Conservation (phyloP, 495 filamentous ascomycete species). For the Penicillium riverlandense region DNA sequence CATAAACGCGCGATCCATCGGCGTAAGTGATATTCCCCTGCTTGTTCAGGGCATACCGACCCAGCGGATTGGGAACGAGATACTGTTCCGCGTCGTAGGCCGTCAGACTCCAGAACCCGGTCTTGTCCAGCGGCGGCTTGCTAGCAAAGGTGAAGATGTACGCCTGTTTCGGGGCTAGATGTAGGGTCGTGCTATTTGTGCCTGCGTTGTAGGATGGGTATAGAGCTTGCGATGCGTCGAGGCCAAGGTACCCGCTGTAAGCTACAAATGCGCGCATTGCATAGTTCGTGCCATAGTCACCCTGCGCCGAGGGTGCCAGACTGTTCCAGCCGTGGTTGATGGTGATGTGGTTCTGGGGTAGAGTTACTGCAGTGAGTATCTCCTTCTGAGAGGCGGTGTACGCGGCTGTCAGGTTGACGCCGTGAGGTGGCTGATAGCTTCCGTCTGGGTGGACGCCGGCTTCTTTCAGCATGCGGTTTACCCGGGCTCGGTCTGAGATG, state of each 20-base stretch:
- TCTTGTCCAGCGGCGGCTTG: slow-evolving; percentile 16
- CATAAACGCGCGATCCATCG: slow-evolving; percentile 20
- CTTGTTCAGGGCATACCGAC: slow-evolving; percentile 20
- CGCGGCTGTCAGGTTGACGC: not conserved
- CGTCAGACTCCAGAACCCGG: slow-evolving; percentile 32
- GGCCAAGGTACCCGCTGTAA: not conserved
- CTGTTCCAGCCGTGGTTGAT: not conserved
- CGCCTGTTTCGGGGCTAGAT: slow-evolving; percentile 4
- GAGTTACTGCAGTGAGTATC: not conserved
- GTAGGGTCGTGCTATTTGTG: not conserved
- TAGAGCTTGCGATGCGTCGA: not conserved
- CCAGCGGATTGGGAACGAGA: slow-evolving; percentile 18
- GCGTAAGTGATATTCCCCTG: slow-evolving; percentile 22
- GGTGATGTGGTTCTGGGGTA: not conserved
- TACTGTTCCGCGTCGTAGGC: slow-evolving; percentile 14
- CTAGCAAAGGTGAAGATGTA: slow-evolving; percentile 20
- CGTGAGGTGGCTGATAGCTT: not conserved
- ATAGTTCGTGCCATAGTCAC: not conserved
- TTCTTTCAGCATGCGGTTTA: not conserved
- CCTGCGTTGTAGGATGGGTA: not conserved
- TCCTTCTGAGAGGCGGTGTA: not conserved
- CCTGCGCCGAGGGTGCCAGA: too few species aligned
- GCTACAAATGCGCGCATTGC: not conserved
- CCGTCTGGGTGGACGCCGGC: not conserved
- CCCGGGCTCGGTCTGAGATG: not conserved